These are phyloP conservation scores for Pulveroboletus frians DNA, from an alignment of 768 basidiomycete genomes.

Conservation along the genomic window DNA sequence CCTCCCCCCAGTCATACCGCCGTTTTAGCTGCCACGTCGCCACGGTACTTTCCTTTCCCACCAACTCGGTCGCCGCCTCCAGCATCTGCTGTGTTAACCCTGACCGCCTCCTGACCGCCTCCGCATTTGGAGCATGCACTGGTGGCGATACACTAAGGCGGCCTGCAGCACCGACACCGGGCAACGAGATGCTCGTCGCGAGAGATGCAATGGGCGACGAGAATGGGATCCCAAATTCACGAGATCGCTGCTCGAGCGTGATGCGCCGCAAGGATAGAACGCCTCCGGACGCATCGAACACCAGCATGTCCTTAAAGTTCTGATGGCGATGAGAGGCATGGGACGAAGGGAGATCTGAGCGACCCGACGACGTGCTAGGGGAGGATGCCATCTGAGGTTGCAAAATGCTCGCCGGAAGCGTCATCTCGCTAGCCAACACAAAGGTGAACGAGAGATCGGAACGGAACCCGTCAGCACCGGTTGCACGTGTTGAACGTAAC, in stretches of 20 bases:
- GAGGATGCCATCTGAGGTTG: slow-evolving; percentile 23
- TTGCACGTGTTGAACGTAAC: slow-evolving; percentile 36
- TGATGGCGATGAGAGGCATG: slow-evolving; percentile 32
- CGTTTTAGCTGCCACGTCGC: slow-evolving; percentile 65
- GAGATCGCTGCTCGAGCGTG: slow-evolving; percentile 36
- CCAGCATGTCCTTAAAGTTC: slow-evolving; percentile 60
- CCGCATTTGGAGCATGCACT: slow-evolving; percentile 14
- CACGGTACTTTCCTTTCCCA: slow-evolving; percentile 38
- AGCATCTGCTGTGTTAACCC: slow-evolving; percentile 34
- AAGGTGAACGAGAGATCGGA: slow-evolving; percentile 56
- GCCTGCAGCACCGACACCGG: slow-evolving; percentile 44
- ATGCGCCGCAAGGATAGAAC: slow-evolving; percentile 53
- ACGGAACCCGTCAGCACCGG: slow-evolving; percentile 24
- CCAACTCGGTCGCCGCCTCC: slow-evolving; percentile 33
- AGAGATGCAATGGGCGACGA: slow-evolving; percentile 29
- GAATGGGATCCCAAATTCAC: slow-evolving; percentile 22
- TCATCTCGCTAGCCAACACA: slow-evolving; percentile 31
- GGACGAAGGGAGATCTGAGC: slow-evolving; percentile 26
- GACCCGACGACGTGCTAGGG: slow-evolving; percentile 25
- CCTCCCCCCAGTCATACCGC: slow-evolving; percentile 47
- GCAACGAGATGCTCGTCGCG: slow-evolving; percentile 60
- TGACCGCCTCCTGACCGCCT: slow-evolving; percentile 27
- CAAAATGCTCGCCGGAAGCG: slow-evolving; percentile 39
- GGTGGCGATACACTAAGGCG: slow-evolving; percentile 31
- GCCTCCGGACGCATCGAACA: slow-evolving; percentile 60